These are phyloP conservation scores for Margaritispora aquatica DNA, from an alignment of 495 filamentous ascomycete genomes.

Conservation along the genomic window DNA sequence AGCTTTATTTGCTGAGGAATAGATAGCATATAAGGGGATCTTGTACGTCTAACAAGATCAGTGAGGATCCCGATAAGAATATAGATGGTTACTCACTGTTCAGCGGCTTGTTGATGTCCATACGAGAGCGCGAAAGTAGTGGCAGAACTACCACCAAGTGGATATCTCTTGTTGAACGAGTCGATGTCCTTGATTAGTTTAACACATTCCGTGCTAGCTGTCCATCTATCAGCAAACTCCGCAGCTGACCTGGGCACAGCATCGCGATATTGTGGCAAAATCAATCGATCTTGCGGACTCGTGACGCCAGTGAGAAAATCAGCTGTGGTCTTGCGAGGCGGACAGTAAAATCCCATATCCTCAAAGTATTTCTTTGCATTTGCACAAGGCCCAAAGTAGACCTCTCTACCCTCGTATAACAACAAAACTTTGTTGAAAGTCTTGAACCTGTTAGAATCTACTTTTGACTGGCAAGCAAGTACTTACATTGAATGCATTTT, in stretches of 20 bases:
- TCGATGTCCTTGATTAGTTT: slow-evolving; percentile 62
- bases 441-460: neutral
- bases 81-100: slow-evolving; percentile 34
- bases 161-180: slow-evolving; percentile 53
- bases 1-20: slow-evolving; percentile 48
- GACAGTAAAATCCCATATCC: slow-evolving; percentile 46
- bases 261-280: slow-evolving; percentile 53
- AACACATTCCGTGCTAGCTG: slow-evolving; percentile 56
- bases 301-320: slow-evolving; percentile 71
- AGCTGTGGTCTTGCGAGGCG: slow-evolving; percentile 48
- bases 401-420: slow-evolving; percentile 56
- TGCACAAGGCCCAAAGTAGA: slow-evolving; percentile 54
- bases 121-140: slow-evolving; percentile 61
- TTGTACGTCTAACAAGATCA: slow-evolving; percentile 46
- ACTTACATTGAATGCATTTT: slow-evolving; percentile 38
- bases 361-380: slow-evolving; percentile 54
- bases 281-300: slow-evolving; percentile 50
- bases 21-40: slow-evolving; percentile 54
- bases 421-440: slow-evolving; percentile 54
- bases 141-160: slow-evolving; percentile 56
- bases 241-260: slow-evolving; percentile 56
- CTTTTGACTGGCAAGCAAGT: neutral
- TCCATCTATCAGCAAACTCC: slow-evolving; percentile 62
- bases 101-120: slow-evolving; percentile 57
- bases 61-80: slow-evolving; percentile 31